Evolutionary conservation across 805 yeast species (phyloP).

Genomic region (Hanseniaspora guilliermondii): DNA sequence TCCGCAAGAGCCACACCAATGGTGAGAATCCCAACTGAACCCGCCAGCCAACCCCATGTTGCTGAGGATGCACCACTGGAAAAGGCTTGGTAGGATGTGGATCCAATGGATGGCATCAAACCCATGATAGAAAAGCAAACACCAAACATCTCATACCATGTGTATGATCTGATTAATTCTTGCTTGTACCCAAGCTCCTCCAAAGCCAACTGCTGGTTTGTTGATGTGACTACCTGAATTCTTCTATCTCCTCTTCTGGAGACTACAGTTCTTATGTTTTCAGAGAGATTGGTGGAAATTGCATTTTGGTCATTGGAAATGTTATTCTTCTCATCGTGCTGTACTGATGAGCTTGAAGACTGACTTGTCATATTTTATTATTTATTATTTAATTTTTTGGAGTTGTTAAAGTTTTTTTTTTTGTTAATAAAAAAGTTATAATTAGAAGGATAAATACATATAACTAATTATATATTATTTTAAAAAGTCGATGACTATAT

Average conservation of each 20-base stretch:
- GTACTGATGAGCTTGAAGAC: background rate
- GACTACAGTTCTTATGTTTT: constrained; percentile 15
- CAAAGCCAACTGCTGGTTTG: constrained; percentile 17
- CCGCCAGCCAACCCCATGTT: constrained; percentile 58
- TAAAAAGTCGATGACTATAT: background rate
- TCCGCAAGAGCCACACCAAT: constrained; percentile 50
- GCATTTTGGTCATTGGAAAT: background rate
- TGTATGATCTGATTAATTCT: constrained; percentile 47
- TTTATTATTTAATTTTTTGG: no score
- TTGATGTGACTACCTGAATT: constrained; percentile 17
- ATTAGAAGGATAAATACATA: no score
- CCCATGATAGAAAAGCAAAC: constrained; percentile 61
- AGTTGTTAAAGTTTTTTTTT: no score
- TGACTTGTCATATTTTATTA: background rate
- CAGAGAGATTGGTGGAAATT: background rate
- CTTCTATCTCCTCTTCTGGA: constrained; percentile 19
- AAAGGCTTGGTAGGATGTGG: constrained; percentile 24
- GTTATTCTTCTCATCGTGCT: background rate
- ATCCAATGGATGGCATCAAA: constrained; percentile 47
- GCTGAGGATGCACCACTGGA: constrained; percentile 46
- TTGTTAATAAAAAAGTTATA: no score
- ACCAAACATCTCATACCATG: constrained; percentile 51
- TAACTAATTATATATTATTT: no score
- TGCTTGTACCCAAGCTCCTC: constrained; percentile 50
- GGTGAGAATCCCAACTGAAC: constrained; percentile 40